phyloP scores from a whole-genome alignment of 805 yeast genomes.

The Suhomyces kilbournensis region DNA sequence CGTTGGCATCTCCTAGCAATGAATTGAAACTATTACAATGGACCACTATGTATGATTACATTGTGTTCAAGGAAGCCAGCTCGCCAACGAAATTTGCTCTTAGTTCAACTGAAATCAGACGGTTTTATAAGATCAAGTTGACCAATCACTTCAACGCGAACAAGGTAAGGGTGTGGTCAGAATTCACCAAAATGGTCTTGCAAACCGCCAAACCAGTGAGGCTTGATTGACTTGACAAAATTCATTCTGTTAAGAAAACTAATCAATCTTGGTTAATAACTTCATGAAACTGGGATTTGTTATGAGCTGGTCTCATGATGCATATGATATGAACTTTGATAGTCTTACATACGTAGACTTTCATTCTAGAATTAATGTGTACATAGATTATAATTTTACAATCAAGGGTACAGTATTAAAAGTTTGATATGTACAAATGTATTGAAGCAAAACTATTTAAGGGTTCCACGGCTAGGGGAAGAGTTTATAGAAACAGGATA shows the following conservation, averaged over 20 bases:
- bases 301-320: background rate
- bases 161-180: background rate
- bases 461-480: background rate
- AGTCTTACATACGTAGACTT: background rate
- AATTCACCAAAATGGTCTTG: background rate
- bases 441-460: background rate
- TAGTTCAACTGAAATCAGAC: conserved; percentile 2
- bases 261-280: no score
- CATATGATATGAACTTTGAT: background rate
- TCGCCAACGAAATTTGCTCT: conserved; percentile 1
- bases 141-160: background rate
- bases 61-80: conserved; percentile 12
- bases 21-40: conserved; percentile 36
- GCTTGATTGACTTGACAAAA: background rate
- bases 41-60: conserved; percentile 33
- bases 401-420: no score
- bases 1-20: conserved; percentile 15
- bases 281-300: no score
- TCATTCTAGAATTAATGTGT: background rate
- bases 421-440: background rate
- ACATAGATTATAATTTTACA: background rate
- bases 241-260: no score
- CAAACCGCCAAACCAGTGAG: background rate
- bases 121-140: conserved; percentile 8
- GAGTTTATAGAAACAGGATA: background rate